These are phyloP conservation scores for Zygosaccharomyces bailii DNA, from an alignment of 805 yeast genomes.

Conservation along the genomic window DNA sequence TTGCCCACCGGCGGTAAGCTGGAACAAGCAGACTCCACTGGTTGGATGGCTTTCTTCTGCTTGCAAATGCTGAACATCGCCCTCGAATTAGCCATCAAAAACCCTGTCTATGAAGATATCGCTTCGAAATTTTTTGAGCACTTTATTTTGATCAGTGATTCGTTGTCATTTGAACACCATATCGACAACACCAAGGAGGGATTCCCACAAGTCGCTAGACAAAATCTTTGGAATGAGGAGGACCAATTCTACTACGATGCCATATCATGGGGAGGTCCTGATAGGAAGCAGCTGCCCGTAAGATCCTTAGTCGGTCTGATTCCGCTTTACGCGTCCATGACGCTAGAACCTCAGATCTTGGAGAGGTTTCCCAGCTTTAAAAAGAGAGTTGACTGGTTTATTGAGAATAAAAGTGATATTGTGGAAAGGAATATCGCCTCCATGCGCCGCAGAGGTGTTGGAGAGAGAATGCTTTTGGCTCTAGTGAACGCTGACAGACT, in stretches of 20 bases:
- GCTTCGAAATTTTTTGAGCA: constrained; percentile 95
- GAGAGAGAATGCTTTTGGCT: constrained; percentile 75
- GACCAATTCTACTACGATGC: constrained; percentile 90
- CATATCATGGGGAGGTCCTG: constrained; percentile 72
- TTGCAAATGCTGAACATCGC: constrained; percentile 91
- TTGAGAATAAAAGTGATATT: constrained; percentile 61
- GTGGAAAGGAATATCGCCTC: constrained; percentile 84
- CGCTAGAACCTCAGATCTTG: constrained; percentile 79
- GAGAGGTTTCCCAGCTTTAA: constrained; percentile 78
- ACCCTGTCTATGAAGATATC: constrained; percentile 85
- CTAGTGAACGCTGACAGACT: constrained; percentile 79
- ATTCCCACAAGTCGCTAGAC: constrained; percentile 45
- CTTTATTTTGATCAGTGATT: constrained; percentile 85
- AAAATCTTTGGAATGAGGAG: constrained; percentile 83
- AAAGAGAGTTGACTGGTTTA: constrained; percentile 79
- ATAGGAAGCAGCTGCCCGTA: constrained; percentile 70
- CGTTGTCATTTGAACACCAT: constrained; percentile 64
- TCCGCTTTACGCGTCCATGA: constrained; percentile 84
- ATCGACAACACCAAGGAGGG: constrained; percentile 34
- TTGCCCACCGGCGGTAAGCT: constrained; percentile 86
- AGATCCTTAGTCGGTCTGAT: constrained; percentile 88
- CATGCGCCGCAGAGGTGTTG: constrained; percentile 73
- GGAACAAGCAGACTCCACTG: constrained; percentile 94
- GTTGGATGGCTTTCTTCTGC: constrained; percentile 95
- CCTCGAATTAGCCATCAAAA: constrained; percentile 78